A percentile compares a stretch with the other conserved stretches of the same genome.
phyloP scores from a whole-genome alignment of 2,329 filamentous ascomycete genomes.

The Botryosphaeria dothidea region DNA sequence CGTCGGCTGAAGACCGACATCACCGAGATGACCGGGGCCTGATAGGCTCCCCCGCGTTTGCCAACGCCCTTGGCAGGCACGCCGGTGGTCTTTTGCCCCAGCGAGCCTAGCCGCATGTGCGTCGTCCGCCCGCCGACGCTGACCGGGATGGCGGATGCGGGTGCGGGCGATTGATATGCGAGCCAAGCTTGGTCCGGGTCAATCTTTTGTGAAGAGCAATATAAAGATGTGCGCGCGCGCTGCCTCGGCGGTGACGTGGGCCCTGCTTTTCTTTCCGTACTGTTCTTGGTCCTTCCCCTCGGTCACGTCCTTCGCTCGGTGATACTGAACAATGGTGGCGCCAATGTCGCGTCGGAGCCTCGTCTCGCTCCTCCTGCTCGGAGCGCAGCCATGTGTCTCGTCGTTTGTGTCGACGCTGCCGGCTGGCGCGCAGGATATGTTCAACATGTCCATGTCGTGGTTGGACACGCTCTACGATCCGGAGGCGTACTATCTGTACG shows the following conservation, averaged over 20 bases:
- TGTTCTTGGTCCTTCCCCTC: not conserved
- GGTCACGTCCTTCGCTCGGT: not conserved
- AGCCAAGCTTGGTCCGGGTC: not conserved
- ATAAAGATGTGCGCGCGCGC: not conserved
- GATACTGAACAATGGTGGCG: no score
- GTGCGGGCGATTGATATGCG: not conserved
- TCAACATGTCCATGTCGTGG: slow-evolving; percentile 56
- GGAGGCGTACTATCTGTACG: slow-evolving; percentile 55
- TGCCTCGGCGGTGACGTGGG: no score
- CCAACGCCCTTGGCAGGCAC: slow-evolving; percentile 5
- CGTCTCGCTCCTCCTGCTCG: not conserved
- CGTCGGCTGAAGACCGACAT: not conserved
- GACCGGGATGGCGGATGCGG: not conserved
- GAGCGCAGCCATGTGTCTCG: not conserved
- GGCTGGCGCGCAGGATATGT: slow-evolving; percentile 9
- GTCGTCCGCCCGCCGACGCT: not conserved
- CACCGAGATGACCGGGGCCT: slow-evolving; percentile 6
- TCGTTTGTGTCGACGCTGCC: slow-evolving; percentile 5
- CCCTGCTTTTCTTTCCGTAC: not conserved
- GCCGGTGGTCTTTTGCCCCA: not conserved
- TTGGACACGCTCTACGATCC: slow-evolving; percentile 59
- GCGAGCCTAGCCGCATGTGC: not conserved
- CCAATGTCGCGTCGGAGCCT: not conserved
- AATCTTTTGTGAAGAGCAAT: not conserved
- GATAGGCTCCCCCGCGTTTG: slow-evolving; percentile 3